phyloP scores from a whole-genome alignment of 73 alveolate genomes.

The Tetrahymena borealis region DNA sequence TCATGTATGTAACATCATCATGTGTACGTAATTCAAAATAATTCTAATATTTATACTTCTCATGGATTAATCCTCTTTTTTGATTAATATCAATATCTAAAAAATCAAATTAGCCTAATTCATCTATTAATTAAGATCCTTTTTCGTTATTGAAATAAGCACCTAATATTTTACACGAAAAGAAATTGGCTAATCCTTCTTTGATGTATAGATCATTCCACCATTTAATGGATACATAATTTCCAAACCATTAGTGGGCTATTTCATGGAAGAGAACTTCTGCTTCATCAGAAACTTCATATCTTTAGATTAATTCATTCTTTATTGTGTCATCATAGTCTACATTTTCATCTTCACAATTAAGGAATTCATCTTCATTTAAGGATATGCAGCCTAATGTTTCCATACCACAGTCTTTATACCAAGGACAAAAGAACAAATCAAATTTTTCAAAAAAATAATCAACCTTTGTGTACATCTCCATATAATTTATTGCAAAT shows the following conservation, averaged over 20 bases:
- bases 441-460: not conserved
- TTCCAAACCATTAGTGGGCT: not conserved
- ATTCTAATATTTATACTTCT: not conserved
- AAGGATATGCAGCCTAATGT: not conserved
- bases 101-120: not conserved
- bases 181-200: not conserved
- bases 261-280: not conserved
- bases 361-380: not conserved
- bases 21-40: not conserved
- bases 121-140: not conserved
- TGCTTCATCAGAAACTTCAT: not conserved
- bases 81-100: not conserved
- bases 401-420: not conserved
- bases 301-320: not conserved
- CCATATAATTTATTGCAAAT: not conserved
- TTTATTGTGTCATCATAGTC: not conserved
- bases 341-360: not conserved
- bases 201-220: not conserved
- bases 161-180: not conserved
- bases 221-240: not conserved
- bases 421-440: not conserved
- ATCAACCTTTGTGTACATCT: not conserved
- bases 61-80: not conserved
- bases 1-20: not conserved
- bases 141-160: not conserved